Evolutionary conservation across 2,329 filamentous ascomycete species (phyloP), one percentile per base, ranked within the genome.

Genomic region (Juglanconis oblonga): DNA sequence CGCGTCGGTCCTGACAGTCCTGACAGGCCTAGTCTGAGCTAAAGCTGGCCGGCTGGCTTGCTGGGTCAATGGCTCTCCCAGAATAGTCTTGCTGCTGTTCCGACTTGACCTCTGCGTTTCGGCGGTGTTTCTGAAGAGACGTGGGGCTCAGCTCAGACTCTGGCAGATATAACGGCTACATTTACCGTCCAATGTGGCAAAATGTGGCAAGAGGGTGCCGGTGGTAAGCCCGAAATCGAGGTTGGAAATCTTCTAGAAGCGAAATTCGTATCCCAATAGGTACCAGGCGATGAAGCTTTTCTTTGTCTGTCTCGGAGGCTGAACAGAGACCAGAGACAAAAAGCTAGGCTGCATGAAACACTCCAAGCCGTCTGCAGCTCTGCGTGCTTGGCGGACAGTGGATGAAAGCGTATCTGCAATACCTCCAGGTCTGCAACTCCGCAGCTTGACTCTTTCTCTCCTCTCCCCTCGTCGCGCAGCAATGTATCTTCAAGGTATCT

Each of bases 311-410:
- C 40, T 59, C 31, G 48, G 31, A 29, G 38, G 32, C 42, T 58
- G 49, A 50, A 32, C 6, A 54, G 50, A 47, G 40, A 48, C 38
- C 53, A 57, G 54, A 52, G 57, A 48, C 61, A 38, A 61, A 48
- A 31, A 50, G 50, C 29, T 40, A 54, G 54, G 58, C 61, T 62
- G 61, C 58, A 55, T 61, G 61, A 61, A 57, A 62, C 61, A 48
- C 52, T 33, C 24, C 29, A 52, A 59, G 49, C 42, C 42, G 57
- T 53, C 50, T 59, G 57, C 53, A 48, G 53, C 57, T 48, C 51
- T 60, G 57, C 47, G 24, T 4, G 11, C 51, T 32, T 52, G 51
- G 36, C 36, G 36, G 11, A 13, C 51, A 7, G 10, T 24, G 36
- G 50, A 17, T 38, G 17, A 38, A 42, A 31, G 17, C 6, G 33